Evolutionary conservation across 1,139 yeast genomes (phyloP).

Genomic region (Debaryomycetaceae sp.): DNA sequence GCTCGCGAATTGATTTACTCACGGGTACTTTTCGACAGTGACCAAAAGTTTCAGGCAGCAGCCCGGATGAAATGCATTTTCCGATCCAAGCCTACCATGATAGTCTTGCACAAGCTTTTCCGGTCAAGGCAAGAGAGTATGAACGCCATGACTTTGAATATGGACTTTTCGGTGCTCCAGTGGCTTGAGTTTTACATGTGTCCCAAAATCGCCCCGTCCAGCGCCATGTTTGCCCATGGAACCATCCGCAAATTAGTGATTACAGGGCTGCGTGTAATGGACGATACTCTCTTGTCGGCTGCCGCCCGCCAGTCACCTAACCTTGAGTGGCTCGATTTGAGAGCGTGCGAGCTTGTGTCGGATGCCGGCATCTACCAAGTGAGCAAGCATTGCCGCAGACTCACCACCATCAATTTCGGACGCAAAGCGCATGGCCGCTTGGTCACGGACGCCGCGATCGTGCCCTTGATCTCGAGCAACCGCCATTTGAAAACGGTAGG

Average conservation of each 20-base stretch:
- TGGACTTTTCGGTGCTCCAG: slow-evolving; percentile 39
- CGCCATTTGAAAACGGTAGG: slow-evolving; percentile 63
- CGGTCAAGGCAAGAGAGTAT: slow-evolving; percentile 19
- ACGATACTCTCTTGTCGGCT: slow-evolving; percentile 45
- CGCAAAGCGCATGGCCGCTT: slow-evolving; percentile 59
- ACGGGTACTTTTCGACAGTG: slow-evolving; percentile 44
- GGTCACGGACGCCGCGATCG: slow-evolving; percentile 62
- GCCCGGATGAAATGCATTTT: neutral
- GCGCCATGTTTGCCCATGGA: slow-evolving; percentile 20
- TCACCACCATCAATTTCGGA: slow-evolving; percentile 62
- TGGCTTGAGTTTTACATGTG: slow-evolving; percentile 81
- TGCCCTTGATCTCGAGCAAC: slow-evolving; percentile 43
- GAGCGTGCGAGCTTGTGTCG: slow-evolving; percentile 75
- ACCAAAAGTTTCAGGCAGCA: slow-evolving; percentile 24
- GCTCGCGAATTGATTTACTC: slow-evolving; percentile 45
- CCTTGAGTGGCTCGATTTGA: slow-evolving; percentile 55
- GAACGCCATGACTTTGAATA: slow-evolving; percentile 10
- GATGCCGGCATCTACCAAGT: slow-evolving; percentile 66
- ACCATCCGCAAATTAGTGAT: slow-evolving; percentile 49
- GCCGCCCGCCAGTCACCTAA: slow-evolving; percentile 49
- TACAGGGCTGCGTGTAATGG: slow-evolving; percentile 64
- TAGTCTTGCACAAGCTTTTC: slow-evolving; percentile 28
- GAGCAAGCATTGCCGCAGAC: slow-evolving; percentile 45
- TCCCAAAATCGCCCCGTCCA: slow-evolving; percentile 54
- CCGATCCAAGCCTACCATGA: slow-evolving; percentile 15